Conservation (phyloP, 148 eudicot genomes). For the Rheum nobile region DNA sequence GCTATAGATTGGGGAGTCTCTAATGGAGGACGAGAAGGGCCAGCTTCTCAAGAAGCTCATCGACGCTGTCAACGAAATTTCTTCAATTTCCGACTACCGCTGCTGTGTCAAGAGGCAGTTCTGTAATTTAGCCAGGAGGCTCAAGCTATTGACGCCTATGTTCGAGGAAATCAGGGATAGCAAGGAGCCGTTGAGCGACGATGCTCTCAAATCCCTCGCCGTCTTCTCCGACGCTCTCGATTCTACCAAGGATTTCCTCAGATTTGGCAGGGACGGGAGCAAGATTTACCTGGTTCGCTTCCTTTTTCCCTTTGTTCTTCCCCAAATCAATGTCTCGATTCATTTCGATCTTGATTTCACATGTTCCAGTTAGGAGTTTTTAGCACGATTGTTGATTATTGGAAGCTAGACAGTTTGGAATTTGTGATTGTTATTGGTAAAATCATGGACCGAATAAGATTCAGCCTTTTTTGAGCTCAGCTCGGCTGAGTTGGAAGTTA, state of each 20-base stretch:
- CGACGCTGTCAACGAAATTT: constrained; percentile 39
- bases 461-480: not conserved
- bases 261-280: constrained; percentile 60
- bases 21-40: constrained; percentile 47
- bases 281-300: constrained; percentile 68
- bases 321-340: not conserved
- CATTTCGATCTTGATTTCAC: not conserved
- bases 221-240: constrained; percentile 27
- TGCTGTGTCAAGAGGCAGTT: constrained; percentile 57
- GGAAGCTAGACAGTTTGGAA: not conserved
- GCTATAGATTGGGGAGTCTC: not conserved
- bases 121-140: constrained; percentile 59
- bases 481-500: not conserved
- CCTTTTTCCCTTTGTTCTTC: not conserved
- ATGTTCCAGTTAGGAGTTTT: not conserved
- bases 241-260: constrained; percentile 54
- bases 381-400: not conserved
- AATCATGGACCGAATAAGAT: not conserved
- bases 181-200: constrained; percentile 21
- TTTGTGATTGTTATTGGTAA: not conserved
- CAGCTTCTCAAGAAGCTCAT: constrained; percentile 37
- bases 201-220: constrained; percentile 17
- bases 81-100: constrained; percentile 46
- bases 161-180: constrained; percentile 76
- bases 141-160: constrained; percentile 80